Evolutionary conservation across 179 eudicot genomes (phyloP).

Genomic region (Silene coronaria): DNA sequence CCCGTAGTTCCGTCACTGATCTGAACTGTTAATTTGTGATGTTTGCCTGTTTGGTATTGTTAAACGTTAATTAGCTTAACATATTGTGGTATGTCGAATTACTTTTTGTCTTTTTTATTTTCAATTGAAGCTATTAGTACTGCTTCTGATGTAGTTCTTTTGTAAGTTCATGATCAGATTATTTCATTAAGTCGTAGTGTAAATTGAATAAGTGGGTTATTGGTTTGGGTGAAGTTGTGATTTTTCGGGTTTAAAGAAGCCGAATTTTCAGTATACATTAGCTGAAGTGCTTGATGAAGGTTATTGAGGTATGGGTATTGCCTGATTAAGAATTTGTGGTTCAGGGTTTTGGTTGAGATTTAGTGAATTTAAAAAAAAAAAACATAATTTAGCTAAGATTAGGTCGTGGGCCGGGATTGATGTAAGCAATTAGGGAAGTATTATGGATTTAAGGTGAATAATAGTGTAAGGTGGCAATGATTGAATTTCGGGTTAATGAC

Average conservation of each 20-base stretch:
- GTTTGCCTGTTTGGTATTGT: neutral
- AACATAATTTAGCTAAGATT: neutral
- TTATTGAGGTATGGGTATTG: neutral
- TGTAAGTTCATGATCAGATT: neutral
- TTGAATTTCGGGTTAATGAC: slow-evolving; percentile 14
- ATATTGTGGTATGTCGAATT: neutral
- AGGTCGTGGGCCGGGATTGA: neutral
- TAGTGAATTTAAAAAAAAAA: neutral
- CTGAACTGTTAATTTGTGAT: neutral
- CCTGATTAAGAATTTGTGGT: neutral
- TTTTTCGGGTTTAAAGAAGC: neutral
- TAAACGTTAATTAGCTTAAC: neutral
- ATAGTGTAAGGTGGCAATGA: slow-evolving; percentile 4
- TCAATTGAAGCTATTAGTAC: neutral
- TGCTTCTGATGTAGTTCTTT: neutral
- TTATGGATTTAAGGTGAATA: neutral
- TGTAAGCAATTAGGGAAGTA: neutral
- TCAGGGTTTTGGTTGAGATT: neutral
- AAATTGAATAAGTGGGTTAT: neutral
- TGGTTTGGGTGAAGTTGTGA: neutral
- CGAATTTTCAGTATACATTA: neutral
- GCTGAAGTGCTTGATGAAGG: neutral
- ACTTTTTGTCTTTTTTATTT: neutral
- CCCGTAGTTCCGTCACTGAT: too few species aligned
- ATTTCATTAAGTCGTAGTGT: neutral